Evolutionary conservation across 208 protist species (phyloP).

Genomic region (Endotrypanum monterogeii): DNA sequence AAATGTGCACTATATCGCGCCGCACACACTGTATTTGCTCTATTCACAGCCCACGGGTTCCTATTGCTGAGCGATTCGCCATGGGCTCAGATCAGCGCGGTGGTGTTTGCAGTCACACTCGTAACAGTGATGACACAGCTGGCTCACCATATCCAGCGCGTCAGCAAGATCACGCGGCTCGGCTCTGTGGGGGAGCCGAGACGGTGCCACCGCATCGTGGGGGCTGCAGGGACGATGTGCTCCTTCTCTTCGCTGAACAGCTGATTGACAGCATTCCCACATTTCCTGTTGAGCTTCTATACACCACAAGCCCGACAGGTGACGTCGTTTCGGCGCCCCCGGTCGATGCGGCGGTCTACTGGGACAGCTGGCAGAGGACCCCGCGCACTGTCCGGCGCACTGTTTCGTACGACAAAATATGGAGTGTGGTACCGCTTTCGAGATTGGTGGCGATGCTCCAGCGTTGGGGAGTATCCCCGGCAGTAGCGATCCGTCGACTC

Average conservation of each 20-base stretch:
- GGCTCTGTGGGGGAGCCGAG: not conserved
- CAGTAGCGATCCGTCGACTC: constrained; percentile 22
- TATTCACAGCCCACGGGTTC: constrained; percentile 13
- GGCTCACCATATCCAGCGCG: not conserved
- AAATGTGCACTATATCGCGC: constrained; percentile 22
- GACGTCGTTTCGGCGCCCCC: constrained; percentile 24
- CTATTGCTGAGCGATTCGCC: not conserved
- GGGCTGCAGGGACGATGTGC: constrained; percentile 3
- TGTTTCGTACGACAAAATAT: constrained; percentile 32
- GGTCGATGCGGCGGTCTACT: constrained; percentile 4
- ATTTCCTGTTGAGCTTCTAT: constrained; percentile 39
- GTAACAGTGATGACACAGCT: not conserved
- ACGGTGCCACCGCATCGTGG: not conserved
- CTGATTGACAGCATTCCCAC: constrained; percentile 27
- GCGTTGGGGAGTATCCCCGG: constrained; percentile 37
- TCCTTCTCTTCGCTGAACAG: constrained; percentile 50
- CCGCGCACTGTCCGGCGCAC: constrained; percentile 17
- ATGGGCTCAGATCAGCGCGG: constrained; percentile 1
- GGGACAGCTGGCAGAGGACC: constrained; percentile 30
- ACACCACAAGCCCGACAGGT: constrained; percentile 41
- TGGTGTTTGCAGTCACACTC: not conserved
- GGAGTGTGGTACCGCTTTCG: constrained; percentile 47
- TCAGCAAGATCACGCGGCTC: not conserved
- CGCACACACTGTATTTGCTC: constrained; percentile 17
- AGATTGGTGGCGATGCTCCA: constrained; percentile 50